Conservation (phyloP, 106 monocot species). For the Alisma plantagoaquatica region DNA sequence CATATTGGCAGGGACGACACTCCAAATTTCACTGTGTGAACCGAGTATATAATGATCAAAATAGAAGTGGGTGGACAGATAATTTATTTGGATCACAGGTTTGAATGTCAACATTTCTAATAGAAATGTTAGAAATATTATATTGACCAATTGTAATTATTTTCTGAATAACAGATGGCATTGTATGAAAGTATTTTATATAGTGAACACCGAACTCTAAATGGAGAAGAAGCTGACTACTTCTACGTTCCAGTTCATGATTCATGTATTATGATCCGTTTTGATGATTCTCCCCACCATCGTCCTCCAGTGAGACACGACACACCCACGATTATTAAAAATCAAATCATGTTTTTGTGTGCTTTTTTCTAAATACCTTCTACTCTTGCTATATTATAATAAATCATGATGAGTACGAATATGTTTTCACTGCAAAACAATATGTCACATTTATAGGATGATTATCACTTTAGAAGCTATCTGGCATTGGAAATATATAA, state of each 20-base stretch:
- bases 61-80: conserved; percentile 75
- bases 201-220: conserved; percentile 84
- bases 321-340: too few relatives aligned
- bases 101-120: background rate
- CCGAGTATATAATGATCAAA: conserved; percentile 59
- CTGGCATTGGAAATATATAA: conserved; percentile 70
- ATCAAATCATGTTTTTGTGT: background rate
- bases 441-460: conserved; percentile 32
- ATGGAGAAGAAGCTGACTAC: conserved; percentile 94
- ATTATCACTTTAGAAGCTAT: conserved; percentile 49
- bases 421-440: background rate
- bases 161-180: conserved; percentile 43
- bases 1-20: conserved; percentile 65
- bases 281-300: conserved; percentile 75
- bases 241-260: conserved; percentile 94
- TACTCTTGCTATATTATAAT: background rate
- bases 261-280: conserved; percentile 79
- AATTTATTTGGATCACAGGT: conserved; percentile 91
- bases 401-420: background rate
- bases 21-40: conserved; percentile 77
- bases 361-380: background rate
- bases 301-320: background rate
- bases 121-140: background rate
- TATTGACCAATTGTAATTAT: background rate
- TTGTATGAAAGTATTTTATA: conserved; percentile 89